Evolutionary conservation across 1,139 yeast species (phyloP).

Genomic region (Nematodospora anomalae): DNA sequence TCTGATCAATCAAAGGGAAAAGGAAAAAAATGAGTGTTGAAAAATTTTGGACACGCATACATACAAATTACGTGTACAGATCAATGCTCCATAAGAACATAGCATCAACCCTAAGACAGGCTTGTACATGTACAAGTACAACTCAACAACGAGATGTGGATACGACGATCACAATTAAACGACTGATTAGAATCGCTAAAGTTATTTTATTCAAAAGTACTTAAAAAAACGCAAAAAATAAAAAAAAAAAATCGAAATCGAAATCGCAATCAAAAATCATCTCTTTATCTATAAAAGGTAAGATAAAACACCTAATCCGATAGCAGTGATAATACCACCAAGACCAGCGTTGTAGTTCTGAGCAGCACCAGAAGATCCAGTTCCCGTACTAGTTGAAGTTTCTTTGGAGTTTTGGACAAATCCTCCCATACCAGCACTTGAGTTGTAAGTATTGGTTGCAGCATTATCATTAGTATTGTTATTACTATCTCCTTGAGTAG

Average conservation of each 20-base stretch:
- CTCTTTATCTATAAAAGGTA: conserved; percentile 17
- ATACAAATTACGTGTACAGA: conserved; percentile 1
- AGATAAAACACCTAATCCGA: conserved; percentile 23
- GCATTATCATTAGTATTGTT: too few species aligned
- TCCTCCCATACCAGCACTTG: conserved; percentile 32
- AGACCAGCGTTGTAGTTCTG: conserved; percentile 11
- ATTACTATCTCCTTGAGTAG: too few species aligned
- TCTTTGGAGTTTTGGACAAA: conserved; percentile 33
- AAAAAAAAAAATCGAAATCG: too few species aligned
- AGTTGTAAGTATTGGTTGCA: conserved; percentile 18
- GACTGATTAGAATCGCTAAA: too few species aligned
- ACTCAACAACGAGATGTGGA: too few species aligned
- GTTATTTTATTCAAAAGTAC: too few species aligned
- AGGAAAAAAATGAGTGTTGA: conserved; percentile 3
- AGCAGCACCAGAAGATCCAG: conserved; percentile 9
- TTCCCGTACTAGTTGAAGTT: conserved; percentile 16
- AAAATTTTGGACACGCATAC: conserved; percentile 14
- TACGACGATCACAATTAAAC: too few species aligned
- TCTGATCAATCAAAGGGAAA: conserved; percentile 1
- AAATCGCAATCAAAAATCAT: too few species aligned
- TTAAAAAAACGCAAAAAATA: too few species aligned
- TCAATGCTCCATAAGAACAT: too few species aligned
- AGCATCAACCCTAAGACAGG: too few species aligned
- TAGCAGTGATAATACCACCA: conserved; percentile 20
- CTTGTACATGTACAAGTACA: too few species aligned